Base-by-base conservation (phyloP, 148 eudicot genomes). In the Gaultheria prostrata region DNA sequence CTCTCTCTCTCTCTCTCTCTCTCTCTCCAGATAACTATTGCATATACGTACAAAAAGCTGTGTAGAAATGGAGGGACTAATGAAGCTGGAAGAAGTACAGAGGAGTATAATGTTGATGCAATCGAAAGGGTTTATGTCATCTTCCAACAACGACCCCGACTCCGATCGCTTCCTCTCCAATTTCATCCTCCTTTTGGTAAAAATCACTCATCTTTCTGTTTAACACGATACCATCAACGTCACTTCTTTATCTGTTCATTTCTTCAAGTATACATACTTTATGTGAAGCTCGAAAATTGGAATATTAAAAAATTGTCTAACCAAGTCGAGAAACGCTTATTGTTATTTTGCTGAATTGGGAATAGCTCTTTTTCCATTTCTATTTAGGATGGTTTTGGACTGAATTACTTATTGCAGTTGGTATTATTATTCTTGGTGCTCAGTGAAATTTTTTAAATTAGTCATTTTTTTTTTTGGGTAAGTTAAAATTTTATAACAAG, bases 121-220 rank as follows among this genome's bases (percentile, higher is more conserved):
- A 51, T 87, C 92, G 0, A 79, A 65, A 10, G 82, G 76, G 32
- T 28, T 75, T 18, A 85, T 86, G 33, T 26, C 71, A 43, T 8
- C 80, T 80, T 84, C 91, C 71, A 70, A 30, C 69, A 13, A 82
- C 39, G n/a, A 72, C 69, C 28, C 94, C n/a, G 88, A 91, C 78
- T 91, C 94, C 46, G 85, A 86, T 78, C 95, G 91, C 17, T 94
- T 94, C 78, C 88, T 94, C 82, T 88, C 93, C 14, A 84, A 91
- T 51, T 88, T 93, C 83, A 85, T 87, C 87, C 92, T 88, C 75
- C 86, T 94, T 78, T 26, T 94, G 95, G 98, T 94, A 91, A 11
- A 11, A 26, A 26, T 1, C 30, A 8, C 4, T 57, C 32, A 24
- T 61, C 56, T 43, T 71, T 24, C 43, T 39, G 43, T 39, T 39